Evolutionary conservation across 352 stramenopile species (phyloP), one percentile per base, ranked within the genome.

Genomic region (Globisporangium paroecandrum): DNA sequence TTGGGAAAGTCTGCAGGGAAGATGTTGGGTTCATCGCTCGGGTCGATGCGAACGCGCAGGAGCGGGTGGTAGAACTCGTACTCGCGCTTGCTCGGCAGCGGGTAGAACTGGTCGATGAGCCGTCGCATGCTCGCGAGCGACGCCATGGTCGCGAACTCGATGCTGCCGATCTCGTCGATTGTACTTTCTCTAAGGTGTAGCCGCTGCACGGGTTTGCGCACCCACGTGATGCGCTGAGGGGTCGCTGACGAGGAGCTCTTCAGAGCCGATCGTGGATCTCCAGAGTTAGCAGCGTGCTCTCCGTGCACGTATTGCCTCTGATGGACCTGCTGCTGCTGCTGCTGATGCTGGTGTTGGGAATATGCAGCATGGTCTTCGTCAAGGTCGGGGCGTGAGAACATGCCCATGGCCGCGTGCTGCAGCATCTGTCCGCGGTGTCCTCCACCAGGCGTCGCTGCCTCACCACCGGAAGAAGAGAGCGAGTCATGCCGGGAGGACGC

Each of bases 71-170:
- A 65, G 51, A 79, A 79, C 29, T 70, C 65, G 68, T 73, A 77
- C 24, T 65, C 54, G 57, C 68, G 73, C 10, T 69, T 55, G 59
- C 59, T 64, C 0, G 70, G 65, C n/a, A 74, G 51, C 20, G 71
- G 74, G 34, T 76, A 73, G 59, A 79, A 79, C 59, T 77, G 68
- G 36, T 76, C 62, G 32, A 79, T 64, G 25, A 79, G 74, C 13
- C 24, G n/a, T 1, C 71, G 68, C 54, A 71, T 63, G 41, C 66
- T 69, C 8, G 65, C 74, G 34, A 80, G 68, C 27, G 71, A 65
- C 7, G 74, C 68, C 24, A 69, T 32, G 4, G 61, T 72, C 34
- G 70, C 51, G 29, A 80, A 77, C 56, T 77, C 74, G 47, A 79
- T 62, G 15, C 27, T 29, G 6, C 73, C 73, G 4, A 77, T 4